A percentile compares a stretch with the other conserved stretches of the same genome.
phyloP scores from a whole-genome alignment of 2,329 filamentous ascomycete genomes.

The Aotearoamyces nothofagi region DNA sequence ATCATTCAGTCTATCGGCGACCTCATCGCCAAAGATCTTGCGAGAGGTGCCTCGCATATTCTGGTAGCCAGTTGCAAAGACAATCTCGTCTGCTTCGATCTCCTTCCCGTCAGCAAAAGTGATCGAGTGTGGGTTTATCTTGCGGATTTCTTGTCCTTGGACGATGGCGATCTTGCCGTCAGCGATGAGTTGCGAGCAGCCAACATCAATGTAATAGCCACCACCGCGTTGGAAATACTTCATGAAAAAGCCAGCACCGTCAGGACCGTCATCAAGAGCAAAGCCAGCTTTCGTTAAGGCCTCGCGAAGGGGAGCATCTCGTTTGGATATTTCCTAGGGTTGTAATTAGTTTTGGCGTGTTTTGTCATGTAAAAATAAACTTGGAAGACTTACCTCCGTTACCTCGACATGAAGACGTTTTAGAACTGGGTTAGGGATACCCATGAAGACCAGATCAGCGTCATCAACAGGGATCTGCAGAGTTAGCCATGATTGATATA shows the following conservation, averaged over 20 bases:
- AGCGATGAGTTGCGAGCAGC: conserved; percentile 33
- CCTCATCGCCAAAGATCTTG: conserved; percentile 30
- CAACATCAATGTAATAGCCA: conserved; percentile 43
- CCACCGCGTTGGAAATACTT: conserved; percentile 47
- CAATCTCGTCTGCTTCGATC: conserved; percentile 32
- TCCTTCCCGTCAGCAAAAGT: conserved; percentile 26
- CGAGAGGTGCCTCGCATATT: conserved; percentile 33
- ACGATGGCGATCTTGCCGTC: conserved; percentile 37
- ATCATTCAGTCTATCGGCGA: conserved; percentile 29
- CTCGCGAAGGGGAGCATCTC: conserved; percentile 25
- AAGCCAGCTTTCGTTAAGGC: conserved; percentile 41
- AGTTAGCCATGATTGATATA: too few species aligned
- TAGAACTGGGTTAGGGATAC: conserved; percentile 39
- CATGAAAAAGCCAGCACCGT: conserved; percentile 34
- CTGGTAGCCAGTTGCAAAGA: conserved; percentile 29
- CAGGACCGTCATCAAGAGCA: conserved; percentile 38
- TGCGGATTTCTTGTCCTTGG: conserved; percentile 26
- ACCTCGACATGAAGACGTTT: conserved; percentile 40
- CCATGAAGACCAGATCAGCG: conserved; percentile 44
- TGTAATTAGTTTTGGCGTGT: too few species aligned
- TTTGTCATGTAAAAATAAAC: too few species aligned
- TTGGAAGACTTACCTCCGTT: too few species aligned
- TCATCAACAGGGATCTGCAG: conserved; percentile 39
- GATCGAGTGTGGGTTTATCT: conserved; percentile 21
- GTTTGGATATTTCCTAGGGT: conserved; percentile 19